Base-by-base conservation (phyloP, 441 rosid species). In the Mallotus repandus region DNA sequence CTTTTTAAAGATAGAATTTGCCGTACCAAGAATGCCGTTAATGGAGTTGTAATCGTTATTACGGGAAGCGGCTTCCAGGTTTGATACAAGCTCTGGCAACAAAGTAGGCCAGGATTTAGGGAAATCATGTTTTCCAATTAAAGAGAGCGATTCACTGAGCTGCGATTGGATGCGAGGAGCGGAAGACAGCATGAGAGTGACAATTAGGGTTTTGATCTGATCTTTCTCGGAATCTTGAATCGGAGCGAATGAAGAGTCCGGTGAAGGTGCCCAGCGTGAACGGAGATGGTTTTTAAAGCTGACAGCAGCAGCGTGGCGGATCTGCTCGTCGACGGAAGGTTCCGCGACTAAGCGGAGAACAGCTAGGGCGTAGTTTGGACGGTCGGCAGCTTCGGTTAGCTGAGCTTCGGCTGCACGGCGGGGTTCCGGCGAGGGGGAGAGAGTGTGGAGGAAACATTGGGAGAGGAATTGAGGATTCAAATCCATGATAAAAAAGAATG, bases 231-330 rank as follows among this genome's bases (percentile, higher is more conserved):
- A 52, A 73, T 81, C 91, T 0, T 63, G 59, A 52, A 93, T 89
- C 50, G 93, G 87, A 2, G 85, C 1, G 43, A 79, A 65, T 3
- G 83, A 77, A n/a, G 90, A 71, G 19, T 85, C 91, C 0, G 54
- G 71, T 0, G 90, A 55, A 13, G 94, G 86, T 1, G 82, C 80
- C 99, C 99, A 95, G 38, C 97, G 96, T n/a, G 81, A 13, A 55
- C 92, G 95, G 68, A 95, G 89, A 76, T 95, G 98, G 77, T 95
- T 95, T 84, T 95, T 95, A 79, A 95, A 93, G 87, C 86, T 91
- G 76, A 95, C 97, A 9, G 97, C 94, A n/a, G 99, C 97, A 12
- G 98, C 92, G 52, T 88, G 93, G 68, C 97, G 97, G 79, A 90
- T 86, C 84, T 85, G 94, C 18, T 96, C 97, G 63, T 90, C 91